Evolutionary conservation across 257 asterid genomes (phyloP).

Genomic region (Nemophila menziesii): DNA sequence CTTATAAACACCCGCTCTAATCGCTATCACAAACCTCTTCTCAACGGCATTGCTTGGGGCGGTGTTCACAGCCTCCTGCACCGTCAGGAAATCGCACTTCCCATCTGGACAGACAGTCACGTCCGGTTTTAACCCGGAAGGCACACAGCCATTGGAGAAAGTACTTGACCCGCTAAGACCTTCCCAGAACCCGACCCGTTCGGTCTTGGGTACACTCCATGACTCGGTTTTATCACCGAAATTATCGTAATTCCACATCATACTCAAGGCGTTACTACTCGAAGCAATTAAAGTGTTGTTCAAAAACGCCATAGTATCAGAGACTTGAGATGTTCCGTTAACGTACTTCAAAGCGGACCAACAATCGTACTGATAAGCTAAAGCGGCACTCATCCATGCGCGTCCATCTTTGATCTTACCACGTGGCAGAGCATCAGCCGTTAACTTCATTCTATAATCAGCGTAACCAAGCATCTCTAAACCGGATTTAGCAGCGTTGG

Average conservation of each 20-base stretch:
- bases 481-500: conserved; percentile 32
- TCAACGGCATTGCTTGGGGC: conserved; percentile 26
- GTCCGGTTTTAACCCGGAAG: conserved; percentile 25
- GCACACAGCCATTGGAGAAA: conserved; percentile 14
- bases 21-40: conserved; percentile 41
- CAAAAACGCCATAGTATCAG: conserved; percentile 36
- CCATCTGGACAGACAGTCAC: conserved; percentile 41
- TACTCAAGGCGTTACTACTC: conserved; percentile 33
- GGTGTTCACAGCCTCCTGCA: conserved; percentile 52
- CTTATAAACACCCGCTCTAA: conserved; percentile 45
- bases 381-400: conserved; percentile 56
- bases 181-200: conserved; percentile 62
- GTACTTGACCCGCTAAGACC: conserved; percentile 4
- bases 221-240: conserved; percentile 26
- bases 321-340: conserved; percentile 30
- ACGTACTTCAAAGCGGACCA: conserved; percentile 48
- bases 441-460: conserved; percentile 18
- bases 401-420: conserved; percentile 41
- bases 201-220: conserved; percentile 43
- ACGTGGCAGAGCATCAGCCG: conserved; percentile 14
- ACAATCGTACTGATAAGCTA: conserved; percentile 47
- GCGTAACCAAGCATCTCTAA: conserved; percentile 32
- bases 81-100: conserved; percentile 27
- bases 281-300: conserved; percentile 22
- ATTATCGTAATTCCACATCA: conserved; percentile 38